Evolutionary conservation across 306 rosid genomes (phyloP), one percentile per base, ranked within the genome.

Genomic region (Pterocarpus macrocarpus): DNA sequence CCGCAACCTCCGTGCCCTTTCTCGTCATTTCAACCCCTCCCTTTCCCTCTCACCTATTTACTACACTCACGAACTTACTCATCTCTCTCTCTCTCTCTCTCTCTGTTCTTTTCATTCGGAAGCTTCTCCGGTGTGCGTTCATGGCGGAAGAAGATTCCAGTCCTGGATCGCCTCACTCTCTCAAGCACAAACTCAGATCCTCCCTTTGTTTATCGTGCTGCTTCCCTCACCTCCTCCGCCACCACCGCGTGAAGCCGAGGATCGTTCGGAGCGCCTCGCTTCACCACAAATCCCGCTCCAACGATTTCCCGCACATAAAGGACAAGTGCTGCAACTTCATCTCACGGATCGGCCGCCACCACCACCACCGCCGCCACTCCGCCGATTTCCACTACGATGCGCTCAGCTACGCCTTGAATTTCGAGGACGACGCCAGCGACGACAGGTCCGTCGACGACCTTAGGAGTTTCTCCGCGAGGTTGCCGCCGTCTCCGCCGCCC

Each of bases 341-440:
- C 57, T 59, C 83, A 7, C 81, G 87, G 2, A 78, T 94, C 83
- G 87, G 91, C 2, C 85, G 87, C 80, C 16, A 14, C 57, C 57
- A 50, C 34, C 16, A 14, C 47, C 47, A 43, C 35, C 91, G 93
- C 73, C 90, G 90, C 38, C 92, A 90, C 68, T 91, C 97, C 47
- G 88, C 92, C 16, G 97, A 90, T 41, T 91, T 88, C 77, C 91
- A 67, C 15, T 94, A 94, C 87, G 98, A 94, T 50, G 61, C 91
- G 0, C 82, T 89, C 73, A 92, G 97, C 57, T 92, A 94, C 68
- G 50, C 91, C 0, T 78, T 86, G 28, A 94, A 94, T 74, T 94
- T 94, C 62, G 97, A 94, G 2, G 93, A 90, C 8, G 84, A 85
- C 16, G 84, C 71, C 34, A 6, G 11, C 70, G 84, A 83, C 22